These are phyloP conservation scores for Pyrenula massariospora DNA, from an alignment of 495 filamentous ascomycete species.

Conservation along the genomic window DNA sequence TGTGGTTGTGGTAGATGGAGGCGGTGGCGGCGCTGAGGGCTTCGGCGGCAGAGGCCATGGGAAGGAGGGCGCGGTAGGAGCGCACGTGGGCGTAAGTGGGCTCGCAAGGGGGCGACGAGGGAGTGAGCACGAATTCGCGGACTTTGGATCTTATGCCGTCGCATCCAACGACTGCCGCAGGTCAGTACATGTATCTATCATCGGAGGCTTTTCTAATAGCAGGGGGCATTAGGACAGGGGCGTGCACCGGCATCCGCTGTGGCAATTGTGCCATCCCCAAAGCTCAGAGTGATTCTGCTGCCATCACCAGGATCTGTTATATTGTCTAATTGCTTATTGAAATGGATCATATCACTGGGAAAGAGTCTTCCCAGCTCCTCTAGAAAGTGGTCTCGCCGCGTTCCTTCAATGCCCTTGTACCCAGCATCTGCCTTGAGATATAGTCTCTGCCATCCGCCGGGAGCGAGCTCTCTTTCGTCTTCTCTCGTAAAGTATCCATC, in stretches of 20 bases:
- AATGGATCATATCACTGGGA: conserved; percentile 28
- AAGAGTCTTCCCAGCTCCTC: conserved; percentile 41
- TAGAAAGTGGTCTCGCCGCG: conserved; percentile 46
- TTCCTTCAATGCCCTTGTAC: conserved; percentile 25
- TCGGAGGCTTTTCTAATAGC: background rate
- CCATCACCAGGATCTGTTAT: conserved; percentile 12
- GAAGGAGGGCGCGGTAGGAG: conserved; percentile 41
- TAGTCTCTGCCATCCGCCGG: conserved; percentile 1
- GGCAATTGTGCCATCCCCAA: conserved; percentile 41
- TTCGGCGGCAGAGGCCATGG: conserved; percentile 26
- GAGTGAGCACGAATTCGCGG: conserved; percentile 29
- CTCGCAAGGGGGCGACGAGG: conserved; percentile 22
- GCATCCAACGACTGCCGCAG: conserved; percentile 34
- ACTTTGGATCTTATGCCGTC: conserved; percentile 47
- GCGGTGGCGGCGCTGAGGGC: conserved; percentile 29
- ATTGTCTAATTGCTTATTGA: conserved; percentile 23
- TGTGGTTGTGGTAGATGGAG: conserved; percentile 27
- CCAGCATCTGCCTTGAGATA: conserved; percentile 18
- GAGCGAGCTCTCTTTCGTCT: conserved; percentile 6
- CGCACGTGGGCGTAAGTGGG: conserved; percentile 39
- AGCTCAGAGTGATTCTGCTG: conserved; percentile 29
- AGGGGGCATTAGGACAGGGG: conserved; percentile 2
- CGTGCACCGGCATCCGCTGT: conserved; percentile 34
- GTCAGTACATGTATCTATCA: conserved; percentile 1
- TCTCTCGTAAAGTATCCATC: background rate